phyloP scores from a whole-genome alignment of 2,329 filamentous ascomycete species.

The Penicillium sp. region DNA sequence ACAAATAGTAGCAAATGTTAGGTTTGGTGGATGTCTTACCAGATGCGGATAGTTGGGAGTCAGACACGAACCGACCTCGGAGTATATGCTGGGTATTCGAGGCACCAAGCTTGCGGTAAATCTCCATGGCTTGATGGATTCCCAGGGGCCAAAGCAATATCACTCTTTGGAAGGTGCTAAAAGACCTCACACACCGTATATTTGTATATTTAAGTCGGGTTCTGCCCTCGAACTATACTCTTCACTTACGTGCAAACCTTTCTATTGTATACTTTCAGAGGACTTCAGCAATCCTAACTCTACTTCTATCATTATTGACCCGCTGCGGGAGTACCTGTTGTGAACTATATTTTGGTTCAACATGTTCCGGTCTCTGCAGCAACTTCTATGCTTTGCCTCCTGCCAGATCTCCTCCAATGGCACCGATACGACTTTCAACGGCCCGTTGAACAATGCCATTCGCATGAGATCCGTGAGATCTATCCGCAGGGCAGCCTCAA shows the following conservation, averaged over 20 bases:
- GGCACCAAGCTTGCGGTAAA: neutral
- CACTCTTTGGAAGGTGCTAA: neutral
- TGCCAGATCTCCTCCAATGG: neutral
- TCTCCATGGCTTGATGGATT: neutral
- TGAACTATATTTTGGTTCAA: neutral
- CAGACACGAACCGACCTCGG: neutral
- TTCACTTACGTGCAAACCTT: neutral
- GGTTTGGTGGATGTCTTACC: neutral
- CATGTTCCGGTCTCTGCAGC: constrained; percentile 14
- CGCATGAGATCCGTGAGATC: constrained; percentile 7
- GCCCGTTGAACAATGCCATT: constrained; percentile 2
- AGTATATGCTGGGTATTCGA: neutral
- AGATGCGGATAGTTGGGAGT: neutral
- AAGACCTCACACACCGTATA: neutral
- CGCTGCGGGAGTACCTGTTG: neutral
- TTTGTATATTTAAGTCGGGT: constrained; percentile 2
- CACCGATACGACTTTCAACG: neutral
- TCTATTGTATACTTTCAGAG: neutral
- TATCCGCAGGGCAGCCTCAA: constrained; percentile 1
- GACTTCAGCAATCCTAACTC: neutral
- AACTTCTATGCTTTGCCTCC: constrained; percentile 19
- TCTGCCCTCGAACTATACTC: neutral
- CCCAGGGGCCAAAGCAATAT: neutral
- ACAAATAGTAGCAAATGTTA: neutral
- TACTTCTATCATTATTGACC: neutral